Base-by-base conservation (phyloP, 495 filamentous ascomycete genomes). In the Pyronema domesticum region DNA sequence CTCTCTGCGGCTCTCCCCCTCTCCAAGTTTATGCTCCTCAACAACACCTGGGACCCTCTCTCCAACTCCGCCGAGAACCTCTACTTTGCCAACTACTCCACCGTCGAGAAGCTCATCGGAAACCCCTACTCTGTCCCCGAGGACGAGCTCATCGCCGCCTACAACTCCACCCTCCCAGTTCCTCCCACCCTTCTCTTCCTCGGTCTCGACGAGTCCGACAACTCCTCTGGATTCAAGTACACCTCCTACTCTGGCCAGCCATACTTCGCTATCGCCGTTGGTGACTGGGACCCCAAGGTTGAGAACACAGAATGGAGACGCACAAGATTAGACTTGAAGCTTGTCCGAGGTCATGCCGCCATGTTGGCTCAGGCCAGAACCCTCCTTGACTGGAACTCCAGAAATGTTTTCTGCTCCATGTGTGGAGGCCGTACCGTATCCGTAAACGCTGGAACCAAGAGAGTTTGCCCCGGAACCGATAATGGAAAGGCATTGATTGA, bases 321-420 rank as follows among this genome's bases (percentile, higher is more conserved):
- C 53, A 72, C 76, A 13, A 67, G 81, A 18, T 71, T 80, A 57
- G 70, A 82, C 54, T 72, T 79, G 60, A 67, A 69, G 3, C 70
- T 84, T 18, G 69, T 72, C 0, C 72, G 80, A 5, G 65, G 69
- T 46, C 78, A 85, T 68, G 82, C 82, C 82, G 74, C 13, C 6
- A 54, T 46, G 61, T 88, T 86, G 64, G 93, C 86, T n/a, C 83
- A 91, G 64, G 84, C 87, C 3, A 82, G 89, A 59, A 80, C 85
- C n/a, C 69, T 94, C 37, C 65, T 89, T 33, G 91, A 96, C 70
- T 98, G 91, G 91, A 96, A 98, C 69, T 76, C 73, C 47, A 83
- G 89, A 45, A 95, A 94, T 64, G 50, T 55, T 37, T 96, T 86
- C 71, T 98, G 91, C 68, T 86, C 79, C 8, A 79, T 80, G 52